Base-by-base conservation (phyloP, 1,284 basidiomycete genomes). In the Phellopilus nigrolimitatus region DNA sequence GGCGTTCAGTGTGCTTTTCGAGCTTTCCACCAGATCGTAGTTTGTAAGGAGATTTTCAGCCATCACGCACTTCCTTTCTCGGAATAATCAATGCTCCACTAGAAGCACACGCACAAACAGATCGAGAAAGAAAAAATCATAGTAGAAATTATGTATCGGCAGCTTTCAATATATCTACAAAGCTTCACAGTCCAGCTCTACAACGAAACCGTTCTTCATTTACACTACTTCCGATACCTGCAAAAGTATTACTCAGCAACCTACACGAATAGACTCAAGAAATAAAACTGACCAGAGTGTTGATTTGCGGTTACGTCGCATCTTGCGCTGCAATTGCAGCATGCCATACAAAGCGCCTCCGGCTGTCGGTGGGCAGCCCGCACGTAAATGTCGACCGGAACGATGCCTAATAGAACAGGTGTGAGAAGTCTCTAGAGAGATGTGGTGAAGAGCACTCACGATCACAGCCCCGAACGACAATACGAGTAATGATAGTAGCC, bases 401-500 rank as follows among this genome's bases (percentile, higher is more conserved):
- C 95, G 63, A 99, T 95, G 44, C 86, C 86, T 89, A 59, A 44
- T 47, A 40, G 39, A 30, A 53, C 15, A 47, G 37, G 21, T 33
- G 30, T 47, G 24, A 44, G 38, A 19, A 17, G 36, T 44, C 22
- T 56, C 31, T 56, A 38, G 47, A n/a, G n/a, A n/a, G 41, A 34
- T 10, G 51, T 31, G 48, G 40, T 30, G 15, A 0, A 31, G 39
- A 10, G 0, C 19, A 76, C 84, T 56, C 66, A 88, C 97, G 85
- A 73, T 99, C 97, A 68, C 97, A 99, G n/a, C 97, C 97, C 56
- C 97, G 85, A 24, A 99, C 97, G 56, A 99, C 97, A 94, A 74
- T 99, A 99, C 30, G 94, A 97, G 72, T 98, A 94, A 69, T 97
- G 93, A 68, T 97, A 98, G 75, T 98, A 99, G 8, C 95, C 95